A percentile compares a stretch with the other conserved stretches of the same genome.
Evolutionary conservation across 2,329 filamentous ascomycete genomes (phyloP).

Genomic region (Akanthomyces lecanii): DNA sequence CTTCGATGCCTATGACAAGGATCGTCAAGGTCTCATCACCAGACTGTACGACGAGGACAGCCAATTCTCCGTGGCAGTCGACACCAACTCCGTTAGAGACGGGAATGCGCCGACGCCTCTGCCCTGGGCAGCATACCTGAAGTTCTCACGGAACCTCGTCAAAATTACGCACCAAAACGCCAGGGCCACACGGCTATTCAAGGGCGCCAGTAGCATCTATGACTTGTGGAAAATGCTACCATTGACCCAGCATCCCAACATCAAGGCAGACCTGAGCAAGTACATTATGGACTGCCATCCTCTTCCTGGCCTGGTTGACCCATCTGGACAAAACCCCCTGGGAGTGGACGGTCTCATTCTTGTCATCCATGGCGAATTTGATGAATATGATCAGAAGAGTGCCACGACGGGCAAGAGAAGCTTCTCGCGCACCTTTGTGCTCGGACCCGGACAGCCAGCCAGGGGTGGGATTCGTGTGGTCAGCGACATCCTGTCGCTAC

Average conservation of each 20-base stretch:
- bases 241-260: conserved; percentile 67
- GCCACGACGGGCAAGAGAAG: conserved; percentile 62
- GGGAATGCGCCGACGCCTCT: conserved; percentile 40
- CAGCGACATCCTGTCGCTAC: conserved; percentile 72
- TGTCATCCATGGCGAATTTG: conserved; percentile 77
- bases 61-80: conserved; percentile 71
- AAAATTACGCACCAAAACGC: conserved; percentile 59
- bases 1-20: conserved; percentile 67
- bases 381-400: conserved; percentile 61
- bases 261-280: conserved; percentile 61
- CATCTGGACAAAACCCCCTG: conserved; percentile 54
- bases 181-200: conserved; percentile 62
- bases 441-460: conserved; percentile 68
- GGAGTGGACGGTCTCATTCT: conserved; percentile 77
- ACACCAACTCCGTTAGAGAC: conserved; percentile 53
- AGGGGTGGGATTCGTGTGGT: conserved; percentile 66
- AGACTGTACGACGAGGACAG: conserved; percentile 74
- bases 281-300: conserved; percentile 82
- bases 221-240: conserved; percentile 68
- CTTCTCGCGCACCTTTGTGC: conserved; percentile 76
- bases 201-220: conserved; percentile 60
- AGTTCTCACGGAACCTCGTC: conserved; percentile 71
- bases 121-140: conserved; percentile 72
- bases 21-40: conserved; percentile 58
- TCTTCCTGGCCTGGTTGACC: conserved; percentile 67